phyloP scores from a whole-genome alignment of 2,329 filamentous ascomycete species.

The Lecanoromycetidae sp. region DNA sequence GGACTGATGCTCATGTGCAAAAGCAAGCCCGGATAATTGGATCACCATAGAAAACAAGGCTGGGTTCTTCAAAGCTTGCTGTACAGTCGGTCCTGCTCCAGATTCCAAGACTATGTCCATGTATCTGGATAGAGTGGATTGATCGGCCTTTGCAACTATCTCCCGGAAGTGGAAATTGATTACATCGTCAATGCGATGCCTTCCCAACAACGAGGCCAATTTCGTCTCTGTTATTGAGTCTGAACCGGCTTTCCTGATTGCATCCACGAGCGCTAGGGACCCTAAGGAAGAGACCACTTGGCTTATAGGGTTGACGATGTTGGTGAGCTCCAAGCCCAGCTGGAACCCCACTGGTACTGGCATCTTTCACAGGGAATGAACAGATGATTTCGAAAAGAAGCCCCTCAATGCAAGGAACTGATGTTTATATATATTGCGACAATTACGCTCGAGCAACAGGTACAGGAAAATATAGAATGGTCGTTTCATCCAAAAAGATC shows the following conservation, averaged over 20 bases:
- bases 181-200: constrained; percentile 7
- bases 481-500: no score
- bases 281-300: constrained; percentile 4
- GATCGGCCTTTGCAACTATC: constrained; percentile 7
- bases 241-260: constrained; percentile 11
- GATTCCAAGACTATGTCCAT: constrained; percentile 13
- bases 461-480: no score
- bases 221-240: constrained; percentile 13
- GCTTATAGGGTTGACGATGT: constrained; percentile 10
- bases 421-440: no score
- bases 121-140: constrained; percentile 11
- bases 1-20: constrained; percentile 7
- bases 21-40: constrained; percentile 10
- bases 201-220: constrained; percentile 9
- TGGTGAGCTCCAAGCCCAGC: constrained; percentile 12
- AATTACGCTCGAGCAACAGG: no score
- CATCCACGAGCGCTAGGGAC: constrained; percentile 10
- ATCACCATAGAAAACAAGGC: constrained; percentile 15
- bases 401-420: no score
- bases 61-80: constrained; percentile 11
- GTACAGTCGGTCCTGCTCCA: constrained; percentile 11
- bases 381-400: no score
- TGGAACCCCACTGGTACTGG: constrained; percentile 8
- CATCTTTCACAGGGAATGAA: no score
- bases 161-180: constrained; percentile 13